These are phyloP conservation scores for Bifiguratus adelaidae DNA, from an alignment of 192 early-diverging fungal species.

Conservation along the genomic window DNA sequence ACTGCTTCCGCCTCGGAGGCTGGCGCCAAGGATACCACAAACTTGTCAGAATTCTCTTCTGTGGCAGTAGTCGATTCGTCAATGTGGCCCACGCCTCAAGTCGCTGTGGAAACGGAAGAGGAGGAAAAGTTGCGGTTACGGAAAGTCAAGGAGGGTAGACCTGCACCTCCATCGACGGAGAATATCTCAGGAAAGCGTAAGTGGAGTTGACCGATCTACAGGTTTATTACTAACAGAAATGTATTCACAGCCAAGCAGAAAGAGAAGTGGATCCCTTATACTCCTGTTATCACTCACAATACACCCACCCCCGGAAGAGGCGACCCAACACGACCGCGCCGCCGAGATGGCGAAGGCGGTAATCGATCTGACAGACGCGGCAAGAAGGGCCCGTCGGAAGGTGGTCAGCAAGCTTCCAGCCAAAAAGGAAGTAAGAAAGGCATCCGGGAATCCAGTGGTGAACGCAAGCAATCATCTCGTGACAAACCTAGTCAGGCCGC, in stretches of 20 bases:
- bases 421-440: neutral
- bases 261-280: constrained; percentile 37
- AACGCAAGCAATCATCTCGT: constrained; percentile 3
- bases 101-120: constrained; percentile 9
- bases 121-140: constrained; percentile 5
- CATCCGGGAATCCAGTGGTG: neutral
- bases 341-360: constrained; percentile 5
- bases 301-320: constrained; percentile 22
- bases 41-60: constrained; percentile 4
- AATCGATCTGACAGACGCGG: constrained; percentile 8
- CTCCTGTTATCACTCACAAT: constrained; percentile 40
- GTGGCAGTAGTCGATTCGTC: constrained; percentile 1
- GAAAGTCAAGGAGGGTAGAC: constrained; percentile 5
- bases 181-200: neutral
- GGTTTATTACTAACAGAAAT: neutral
- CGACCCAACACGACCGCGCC: constrained; percentile 3
- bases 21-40: constrained; percentile 2
- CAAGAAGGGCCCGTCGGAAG: constrained; percentile 10
- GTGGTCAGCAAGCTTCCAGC: no score
- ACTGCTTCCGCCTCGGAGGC: neutral
- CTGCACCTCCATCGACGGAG: neutral
- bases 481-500: no score
- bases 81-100: constrained; percentile 21
- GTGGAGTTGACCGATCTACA: neutral
- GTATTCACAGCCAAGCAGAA: constrained; percentile 16